Evolutionary conservation across 345 rosid species (phyloP), one percentile per base, ranked within the genome.

Genomic region (Anastatica hierochuntica): DNA sequence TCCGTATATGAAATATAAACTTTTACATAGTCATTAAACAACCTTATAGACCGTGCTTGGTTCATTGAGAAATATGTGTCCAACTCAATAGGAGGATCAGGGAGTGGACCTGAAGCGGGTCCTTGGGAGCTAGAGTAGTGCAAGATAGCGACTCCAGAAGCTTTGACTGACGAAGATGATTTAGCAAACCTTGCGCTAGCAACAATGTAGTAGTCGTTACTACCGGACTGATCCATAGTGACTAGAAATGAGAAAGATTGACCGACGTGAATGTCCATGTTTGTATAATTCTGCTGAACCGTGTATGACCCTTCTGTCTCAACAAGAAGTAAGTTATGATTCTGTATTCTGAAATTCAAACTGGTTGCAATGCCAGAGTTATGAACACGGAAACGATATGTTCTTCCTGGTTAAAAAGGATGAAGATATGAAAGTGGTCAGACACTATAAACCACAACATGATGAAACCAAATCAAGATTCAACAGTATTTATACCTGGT

Each of bases 31-130:
- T 58, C 15, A 19, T 60, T 65, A 63, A 67, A 67, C 79, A 76
- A 89, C 97, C 95, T 85, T 90, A 86, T 85, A 58, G 97, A 90
- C 67, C 97, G 73, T 57, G 95, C 97, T 82, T 86, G 97, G 77
- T 76, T 90, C 88, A 90, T 90, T 64, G 97, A 90, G 83, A 81
- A 82, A 77, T 21, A 82, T 12, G 79, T 48, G 70, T 82, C 94
- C 14, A 44, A 51, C 69, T 69, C 90, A 73, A 67, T 73, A 72
- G 94, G 85, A 76, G 74, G 76, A 74, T 75, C 85, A 58, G 95
- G 94, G 70, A 86, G 90, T 72, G 86, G 86, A 66, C 97, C 90
- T 55, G 81, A 74, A 58, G 88, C 86, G 0, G 88, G 90, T 49
- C 95, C 90, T 59, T 75, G 77, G 31, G 94, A 85, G 61, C 75